Evolutionary conservation across 2,329 filamentous ascomycete genomes (phyloP).

Genomic region (Stagonosporopsis vannaccii): DNA sequence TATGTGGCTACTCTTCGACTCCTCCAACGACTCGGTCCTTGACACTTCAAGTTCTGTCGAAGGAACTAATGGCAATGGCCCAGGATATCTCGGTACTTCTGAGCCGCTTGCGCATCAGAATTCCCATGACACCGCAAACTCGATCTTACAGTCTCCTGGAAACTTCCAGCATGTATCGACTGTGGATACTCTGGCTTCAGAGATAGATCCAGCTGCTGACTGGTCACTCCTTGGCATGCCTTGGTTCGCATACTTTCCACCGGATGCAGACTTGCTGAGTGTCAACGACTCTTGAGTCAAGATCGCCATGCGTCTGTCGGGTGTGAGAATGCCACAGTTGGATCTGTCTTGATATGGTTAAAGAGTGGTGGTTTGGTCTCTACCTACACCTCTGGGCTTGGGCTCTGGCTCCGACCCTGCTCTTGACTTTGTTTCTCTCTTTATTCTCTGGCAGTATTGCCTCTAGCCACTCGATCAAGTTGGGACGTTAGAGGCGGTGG

Average conservation of each 20-base stretch:
- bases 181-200: background rate
- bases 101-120: background rate
- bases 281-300: no score
- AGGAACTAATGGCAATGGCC: background rate
- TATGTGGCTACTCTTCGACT: background rate
- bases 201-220: background rate
- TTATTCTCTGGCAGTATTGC: no score
- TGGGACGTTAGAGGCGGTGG: no score
- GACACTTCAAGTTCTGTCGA: background rate
- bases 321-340: no score
- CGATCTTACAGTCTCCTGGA: background rate
- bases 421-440: no score
- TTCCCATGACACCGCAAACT: background rate
- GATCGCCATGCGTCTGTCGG: no score
- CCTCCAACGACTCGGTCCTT: background rate
- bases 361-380: no score
- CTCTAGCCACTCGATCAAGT: no score
- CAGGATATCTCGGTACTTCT: background rate
- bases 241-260: background rate
- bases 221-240: background rate
- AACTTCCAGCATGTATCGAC: background rate
- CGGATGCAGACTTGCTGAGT: background rate
- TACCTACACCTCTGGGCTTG: no score
- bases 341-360: background rate
- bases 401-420: no score